A percentile compares a stretch with the other conserved stretches of the same genome.
Conservation (phyloP, 2,329 filamentous ascomycete species). For the Monilinia polystroma region DNA sequence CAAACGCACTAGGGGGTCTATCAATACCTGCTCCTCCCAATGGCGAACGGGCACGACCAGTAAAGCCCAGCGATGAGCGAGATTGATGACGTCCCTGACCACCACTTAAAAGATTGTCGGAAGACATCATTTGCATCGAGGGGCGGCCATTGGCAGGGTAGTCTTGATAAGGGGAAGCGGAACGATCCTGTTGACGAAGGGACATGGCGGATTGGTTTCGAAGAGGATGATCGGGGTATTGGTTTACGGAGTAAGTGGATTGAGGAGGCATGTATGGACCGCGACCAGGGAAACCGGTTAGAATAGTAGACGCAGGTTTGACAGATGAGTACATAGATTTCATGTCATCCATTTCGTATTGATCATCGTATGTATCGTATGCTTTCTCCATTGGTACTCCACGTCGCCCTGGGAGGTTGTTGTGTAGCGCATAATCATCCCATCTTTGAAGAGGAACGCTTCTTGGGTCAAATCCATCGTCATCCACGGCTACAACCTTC, state of each 20-base stretch:
- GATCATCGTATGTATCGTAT: constrained; percentile 68
- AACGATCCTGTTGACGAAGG: constrained; percentile 48
- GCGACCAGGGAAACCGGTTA: constrained; percentile 76
- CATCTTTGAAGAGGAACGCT: constrained; percentile 92
- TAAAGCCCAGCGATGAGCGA: constrained; percentile 42
- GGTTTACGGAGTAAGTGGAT: constrained; percentile 57
- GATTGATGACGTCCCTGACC: constrained; percentile 44
- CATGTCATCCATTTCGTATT: constrained; percentile 97
- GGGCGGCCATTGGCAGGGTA: constrained; percentile 53
- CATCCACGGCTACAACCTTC: constrained; percentile 82
- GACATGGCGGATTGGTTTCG: constrained; percentile 74
- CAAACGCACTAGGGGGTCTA: constrained; percentile 56
- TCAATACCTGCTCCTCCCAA: constrained; percentile 43
- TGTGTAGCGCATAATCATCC: constrained; percentile 89
- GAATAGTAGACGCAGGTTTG: constrained; percentile 78
- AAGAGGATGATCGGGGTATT: constrained; percentile 50
- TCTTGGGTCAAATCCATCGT: constrained; percentile 86
- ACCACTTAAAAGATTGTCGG: constrained; percentile 41
- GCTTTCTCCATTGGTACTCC: constrained; percentile 67
- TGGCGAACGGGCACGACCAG: constrained; percentile 49
- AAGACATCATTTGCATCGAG: constrained; percentile 53
- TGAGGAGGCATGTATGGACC: constrained; percentile 75
- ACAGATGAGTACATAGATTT: constrained; percentile 94
- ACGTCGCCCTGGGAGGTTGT: constrained; percentile 88
- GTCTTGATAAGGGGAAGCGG: constrained; percentile 60